These are phyloP conservation scores for Saccharomyces hybrid DNA, from an alignment of 1,139 yeast species.

Conservation along the genomic window DNA sequence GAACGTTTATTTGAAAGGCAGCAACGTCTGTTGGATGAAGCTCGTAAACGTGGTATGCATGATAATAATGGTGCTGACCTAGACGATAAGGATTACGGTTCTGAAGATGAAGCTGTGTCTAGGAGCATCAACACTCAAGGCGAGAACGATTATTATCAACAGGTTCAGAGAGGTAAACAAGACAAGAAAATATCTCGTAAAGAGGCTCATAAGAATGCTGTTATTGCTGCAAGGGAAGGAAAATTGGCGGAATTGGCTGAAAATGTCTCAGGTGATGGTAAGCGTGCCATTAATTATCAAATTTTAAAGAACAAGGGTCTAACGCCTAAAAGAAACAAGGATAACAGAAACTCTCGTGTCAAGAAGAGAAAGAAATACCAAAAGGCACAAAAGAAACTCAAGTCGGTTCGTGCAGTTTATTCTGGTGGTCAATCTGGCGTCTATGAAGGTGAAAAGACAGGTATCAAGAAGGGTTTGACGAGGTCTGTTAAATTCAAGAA, in stretches of 20 bases:
- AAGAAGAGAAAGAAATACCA: conserved; percentile 98
- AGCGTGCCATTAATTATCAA: conserved; percentile 91
- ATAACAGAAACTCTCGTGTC: conserved; percentile 89
- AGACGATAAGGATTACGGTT: conserved; percentile 41
- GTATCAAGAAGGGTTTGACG: conserved; percentile 89
- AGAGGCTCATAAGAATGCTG: conserved; percentile 63
- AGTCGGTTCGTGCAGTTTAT: conserved; percentile 83
- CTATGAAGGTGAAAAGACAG: conserved; percentile 91
- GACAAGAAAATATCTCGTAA: conserved; percentile 47
- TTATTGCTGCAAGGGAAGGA: conserved; percentile 79
- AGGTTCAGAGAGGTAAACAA: conserved; percentile 42
- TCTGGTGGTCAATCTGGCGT: conserved; percentile 66
- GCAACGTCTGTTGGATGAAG: conserved; percentile 79
- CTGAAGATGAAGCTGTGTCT: conserved; percentile 41
- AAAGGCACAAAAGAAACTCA: conserved; percentile 87
- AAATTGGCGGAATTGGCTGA: conserved; percentile 67
- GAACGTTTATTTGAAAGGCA: conserved; percentile 87
- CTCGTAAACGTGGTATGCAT: conserved; percentile 70
- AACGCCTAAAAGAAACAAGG: conserved; percentile 87
- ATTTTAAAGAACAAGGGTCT: conserved; percentile 92
- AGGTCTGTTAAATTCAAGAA: conserved; percentile 66
- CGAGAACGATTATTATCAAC: conserved; percentile 35
- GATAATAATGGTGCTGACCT: conserved; percentile 48
- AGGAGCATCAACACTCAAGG: conserved; percentile 34
- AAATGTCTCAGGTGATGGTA: conserved; percentile 63